phyloP scores from a whole-genome alignment of 257 asterid genomes.

The Petunia axillaris region DNA sequence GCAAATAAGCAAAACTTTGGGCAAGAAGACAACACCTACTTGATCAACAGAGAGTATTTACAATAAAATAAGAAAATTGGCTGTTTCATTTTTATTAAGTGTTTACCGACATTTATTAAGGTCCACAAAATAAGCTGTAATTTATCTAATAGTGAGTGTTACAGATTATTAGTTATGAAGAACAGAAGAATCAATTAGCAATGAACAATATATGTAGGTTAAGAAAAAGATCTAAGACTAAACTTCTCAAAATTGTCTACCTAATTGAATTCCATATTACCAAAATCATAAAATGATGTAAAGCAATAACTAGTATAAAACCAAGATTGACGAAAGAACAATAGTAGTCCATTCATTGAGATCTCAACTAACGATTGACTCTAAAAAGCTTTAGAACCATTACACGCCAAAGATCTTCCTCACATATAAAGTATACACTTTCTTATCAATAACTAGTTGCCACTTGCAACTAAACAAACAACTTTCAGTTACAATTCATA shows the following conservation, averaged over 20 bases:
- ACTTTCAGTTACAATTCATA: constrained; percentile 30
- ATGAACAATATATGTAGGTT: neutral
- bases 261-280: constrained; percentile 23
- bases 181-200: constrained; percentile 30
- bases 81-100: neutral
- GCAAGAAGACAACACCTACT: constrained; percentile 28
- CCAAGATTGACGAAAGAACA: constrained; percentile 2
- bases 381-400: constrained; percentile 17
- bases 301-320: constrained; percentile 6
- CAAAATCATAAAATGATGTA: constrained; percentile 5
- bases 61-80: constrained; percentile 13
- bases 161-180: neutral
- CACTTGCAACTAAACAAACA: neutral
- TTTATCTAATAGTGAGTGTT: neutral
- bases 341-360: constrained; percentile 16
- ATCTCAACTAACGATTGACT: constrained; percentile 25
- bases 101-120: constrained; percentile 25
- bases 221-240: neutral
- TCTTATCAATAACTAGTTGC: neutral
- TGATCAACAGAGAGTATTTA: constrained; percentile 14
- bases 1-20: constrained; percentile 18
- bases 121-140: constrained; percentile 20
- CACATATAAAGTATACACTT: neutral
- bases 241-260: neutral
- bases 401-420: neutral